Conservation (phyloP, 495 filamentous ascomycete species). For the Tuber umbilicatum region DNA sequence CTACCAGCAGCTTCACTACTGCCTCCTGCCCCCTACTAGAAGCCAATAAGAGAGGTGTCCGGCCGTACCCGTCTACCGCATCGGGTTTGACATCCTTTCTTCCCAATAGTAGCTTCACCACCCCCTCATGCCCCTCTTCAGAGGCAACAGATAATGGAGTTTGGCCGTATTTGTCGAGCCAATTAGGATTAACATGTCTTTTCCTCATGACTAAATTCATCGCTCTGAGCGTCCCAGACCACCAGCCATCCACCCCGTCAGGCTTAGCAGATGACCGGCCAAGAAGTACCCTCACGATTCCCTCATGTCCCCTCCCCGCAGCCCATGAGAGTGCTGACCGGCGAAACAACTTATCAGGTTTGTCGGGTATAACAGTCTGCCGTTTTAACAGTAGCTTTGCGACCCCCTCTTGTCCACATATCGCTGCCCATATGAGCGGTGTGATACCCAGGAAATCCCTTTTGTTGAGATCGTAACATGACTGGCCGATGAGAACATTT, state of each 20-base stretch:
- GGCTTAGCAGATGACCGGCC: not conserved
- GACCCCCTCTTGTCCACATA: not conserved
- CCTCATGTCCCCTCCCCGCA: not conserved
- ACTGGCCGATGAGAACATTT: not conserved
- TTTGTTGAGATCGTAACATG: not conserved
- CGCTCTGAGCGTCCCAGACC: not conserved
- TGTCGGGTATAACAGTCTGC: not conserved
- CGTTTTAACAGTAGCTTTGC: not conserved
- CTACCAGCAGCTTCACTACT: no score
- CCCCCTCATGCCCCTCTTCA: no score
- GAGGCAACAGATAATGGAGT: no score
- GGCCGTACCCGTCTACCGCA: no score
- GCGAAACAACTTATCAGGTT: not conserved
- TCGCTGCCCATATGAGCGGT: not conserved
- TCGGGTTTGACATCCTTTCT: no score
- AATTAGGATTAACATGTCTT: not conserved
- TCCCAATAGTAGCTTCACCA: no score
- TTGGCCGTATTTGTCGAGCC: no score
- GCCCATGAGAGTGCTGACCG: not conserved
- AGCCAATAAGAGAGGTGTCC: no score
- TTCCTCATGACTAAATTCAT: not conserved
- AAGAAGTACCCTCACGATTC: not conserved
- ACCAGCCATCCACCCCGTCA: not conserved
- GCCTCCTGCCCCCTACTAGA: no score
- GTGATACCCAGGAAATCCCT: not conserved